Evolutionary conservation across 192 early-diverging fungal genomes (phyloP), one percentile per base, ranked within the genome.

Genomic region (Podila horticola): DNA sequence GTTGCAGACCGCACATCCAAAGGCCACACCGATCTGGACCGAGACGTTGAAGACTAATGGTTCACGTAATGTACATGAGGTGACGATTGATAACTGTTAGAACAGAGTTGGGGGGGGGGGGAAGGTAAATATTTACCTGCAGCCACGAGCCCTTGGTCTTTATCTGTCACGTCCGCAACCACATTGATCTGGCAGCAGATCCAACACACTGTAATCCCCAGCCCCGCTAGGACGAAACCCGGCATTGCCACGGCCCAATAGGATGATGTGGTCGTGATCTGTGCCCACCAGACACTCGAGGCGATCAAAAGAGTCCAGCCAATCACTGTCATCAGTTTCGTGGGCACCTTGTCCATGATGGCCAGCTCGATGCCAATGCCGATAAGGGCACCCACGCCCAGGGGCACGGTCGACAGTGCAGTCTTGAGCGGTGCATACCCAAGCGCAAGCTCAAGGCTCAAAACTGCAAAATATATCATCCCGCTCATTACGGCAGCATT

Each of bases 1-100:
- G 34, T 74, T 75, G n/a, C 69, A 58, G 31, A 83, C 67, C 12
- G 81, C 81, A 20, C 71, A 66, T 17, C 81, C 81, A 19, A 83
- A 61, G 5, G 73, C 68, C 24, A 73, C 69, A 13, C 81, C 81
- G 5, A 83, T 70, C 63, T 83, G 81, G 1, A 66, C 41, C 2
- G 68, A 22, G 15, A 71, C 64, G 34, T 74, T 83, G 60, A 64
- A 83, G 2, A 83, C 72, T 58, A 6, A 6, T 6, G 6, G 33
- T 2, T n/a, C n/a, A n/a, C n/a, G n/a, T n/a, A n/a, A n/a, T n/a
- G n/a, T n/a, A n/a, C n/a, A 34, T 34, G 33, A 2, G 33, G 33
- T 5, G 33, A 34, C 33, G 33, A n/a, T 34, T 5, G 33, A 34
- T 34, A 6, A 34, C 2, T 5, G 33, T 34, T 34, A 34, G 33